These are phyloP conservation scores for Phytophthora brassicae DNA, from an alignment of 352 stramenopile species.

Conservation along the genomic window DNA sequence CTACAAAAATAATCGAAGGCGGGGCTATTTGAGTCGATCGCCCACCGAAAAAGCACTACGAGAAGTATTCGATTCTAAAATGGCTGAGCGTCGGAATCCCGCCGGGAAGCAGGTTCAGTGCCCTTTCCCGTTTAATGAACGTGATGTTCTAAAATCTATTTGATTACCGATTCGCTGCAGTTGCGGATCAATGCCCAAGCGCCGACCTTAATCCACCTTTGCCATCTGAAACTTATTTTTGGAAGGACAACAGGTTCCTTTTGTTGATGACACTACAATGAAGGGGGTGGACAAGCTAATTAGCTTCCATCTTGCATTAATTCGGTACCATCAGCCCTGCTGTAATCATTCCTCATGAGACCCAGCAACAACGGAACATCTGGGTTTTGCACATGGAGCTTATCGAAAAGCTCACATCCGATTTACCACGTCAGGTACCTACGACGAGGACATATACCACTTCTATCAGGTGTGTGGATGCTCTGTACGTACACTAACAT, in stretches of 20 bases:
- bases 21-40: too few species aligned
- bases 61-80: too few species aligned
- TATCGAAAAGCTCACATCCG: not conserved
- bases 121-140: not conserved
- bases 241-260: not conserved
- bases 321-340: not conserved
- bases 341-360: not conserved
- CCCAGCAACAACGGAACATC: not conserved
- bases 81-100: too few species aligned
- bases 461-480: slow-evolving; percentile 1
- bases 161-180: not conserved
- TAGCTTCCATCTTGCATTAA: too few species aligned
- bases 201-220: not conserved
- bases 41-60: too few species aligned
- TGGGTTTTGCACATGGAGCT: not conserved
- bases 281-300: not conserved
- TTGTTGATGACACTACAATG: not conserved
- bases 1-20: too few species aligned
- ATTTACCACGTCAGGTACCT: not conserved
- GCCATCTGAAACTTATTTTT: not conserved
- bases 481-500: not conserved
- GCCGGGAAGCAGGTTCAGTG: not conserved
- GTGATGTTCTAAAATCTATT: not conserved
- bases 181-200: too few species aligned
- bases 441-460: not conserved